Evolutionary conservation across 306 rosid genomes (phyloP), one percentile per base, ranked within the genome.

Genomic region (Glycine soja): DNA sequence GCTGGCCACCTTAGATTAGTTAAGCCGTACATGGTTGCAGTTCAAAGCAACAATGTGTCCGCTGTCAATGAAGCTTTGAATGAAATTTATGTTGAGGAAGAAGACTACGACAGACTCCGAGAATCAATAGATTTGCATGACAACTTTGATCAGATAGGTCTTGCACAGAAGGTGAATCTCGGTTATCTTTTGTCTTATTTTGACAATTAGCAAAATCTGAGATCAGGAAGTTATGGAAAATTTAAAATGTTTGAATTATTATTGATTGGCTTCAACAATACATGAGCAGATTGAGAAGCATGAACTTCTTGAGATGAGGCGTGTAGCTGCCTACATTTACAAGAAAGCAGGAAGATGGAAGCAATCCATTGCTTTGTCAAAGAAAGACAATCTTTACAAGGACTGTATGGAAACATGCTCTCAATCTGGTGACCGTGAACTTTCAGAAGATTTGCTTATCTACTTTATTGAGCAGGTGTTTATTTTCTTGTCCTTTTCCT

Each of bases 331-430:
- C 9, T 42, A 42, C 46, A 42, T 42, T 42, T 42, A 42, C 46
- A 42, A 42, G 46, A 42, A 42, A 42, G 46, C 46, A 42, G 46
- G 46, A 42, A 42, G 46, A 42, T 42, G 46, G 46, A 42, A 42
- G 46, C 46, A 42, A 42, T 42, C 46, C 46, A 42, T 42, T 42
- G 46, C 46, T 42, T 42, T 42, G 9, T 94, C 98, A 76, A 94
- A 94, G 97, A 94, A 94, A 76, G 98, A 94, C 86, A 90, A 90
- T 74, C 94, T 90, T 76, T 94, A 91, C 94, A 94, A 90, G 88
- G 98, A 94, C 85, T 95, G 97, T 76, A 94, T 94, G 98, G 98
- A 94, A 88, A 92, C 98, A 34, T 91, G 94, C 74, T 92, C 98
- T 30, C 98, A 94, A 77, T 94, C 97, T 59, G 98, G 98, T 64